Conservation (phyloP, 192 early-diverging fungal species). For the Coemansia sp. region DNA sequence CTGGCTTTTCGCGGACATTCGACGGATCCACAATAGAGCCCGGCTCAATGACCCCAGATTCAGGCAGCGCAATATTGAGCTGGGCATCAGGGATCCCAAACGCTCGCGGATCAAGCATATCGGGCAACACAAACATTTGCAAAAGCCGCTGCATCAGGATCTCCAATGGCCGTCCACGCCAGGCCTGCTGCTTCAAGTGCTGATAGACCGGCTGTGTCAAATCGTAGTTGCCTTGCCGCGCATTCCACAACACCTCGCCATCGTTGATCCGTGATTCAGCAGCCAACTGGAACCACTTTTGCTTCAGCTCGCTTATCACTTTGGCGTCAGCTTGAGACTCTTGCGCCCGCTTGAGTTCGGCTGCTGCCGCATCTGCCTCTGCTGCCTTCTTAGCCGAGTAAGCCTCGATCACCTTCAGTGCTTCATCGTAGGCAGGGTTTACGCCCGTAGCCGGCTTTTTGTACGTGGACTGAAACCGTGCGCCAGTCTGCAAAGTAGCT, state of each 20-base stretch:
- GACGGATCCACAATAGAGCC: constrained; percentile 41
- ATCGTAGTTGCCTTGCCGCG: constrained; percentile 59
- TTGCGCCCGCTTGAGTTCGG: constrained; percentile 25
- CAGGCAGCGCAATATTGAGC: constrained; percentile 40
- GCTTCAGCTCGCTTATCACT: constrained; percentile 54
- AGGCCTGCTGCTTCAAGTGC: constrained; percentile 62
- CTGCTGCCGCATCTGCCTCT: constrained; percentile 29
- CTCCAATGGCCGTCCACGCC: constrained; percentile 55
- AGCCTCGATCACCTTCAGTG: constrained; percentile 64
- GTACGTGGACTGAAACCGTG: constrained; percentile 48
- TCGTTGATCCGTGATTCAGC: constrained; percentile 70
- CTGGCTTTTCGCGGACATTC: constrained; percentile 57
- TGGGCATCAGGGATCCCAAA: constrained; percentile 37
- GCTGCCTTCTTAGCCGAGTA: constrained; percentile 53
- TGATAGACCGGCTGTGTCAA: constrained; percentile 69
- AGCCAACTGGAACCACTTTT: constrained; percentile 54
- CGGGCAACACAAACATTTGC: constrained; percentile 77
- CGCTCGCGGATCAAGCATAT: constrained; percentile 59
- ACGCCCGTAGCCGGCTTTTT: constrained; percentile 55
- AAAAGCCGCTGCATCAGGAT: constrained; percentile 65
- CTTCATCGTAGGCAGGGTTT: constrained; percentile 73
- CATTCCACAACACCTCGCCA: constrained; percentile 66
- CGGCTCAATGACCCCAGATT: constrained; percentile 23
- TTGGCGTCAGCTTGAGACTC: constrained; percentile 26
- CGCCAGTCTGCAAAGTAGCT: no score